A percentile compares a stretch with the other conserved stretches of the same genome.
These are phyloP conservation scores for Magnusiomyces sp. DNA, from an alignment of 1,139 yeast species.

Conservation along the genomic window DNA sequence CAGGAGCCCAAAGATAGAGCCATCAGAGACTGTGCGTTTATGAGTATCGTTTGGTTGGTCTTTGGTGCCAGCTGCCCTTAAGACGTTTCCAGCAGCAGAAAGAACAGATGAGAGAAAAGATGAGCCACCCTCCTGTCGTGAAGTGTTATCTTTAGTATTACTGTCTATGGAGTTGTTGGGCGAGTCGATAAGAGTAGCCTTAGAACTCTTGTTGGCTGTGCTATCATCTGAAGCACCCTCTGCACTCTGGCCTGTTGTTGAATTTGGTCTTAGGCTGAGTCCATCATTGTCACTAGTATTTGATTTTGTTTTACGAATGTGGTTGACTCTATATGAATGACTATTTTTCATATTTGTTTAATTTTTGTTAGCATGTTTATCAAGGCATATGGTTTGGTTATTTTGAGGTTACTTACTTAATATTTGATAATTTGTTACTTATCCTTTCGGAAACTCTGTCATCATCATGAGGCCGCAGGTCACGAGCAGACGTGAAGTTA, in stretches of 20 bases:
- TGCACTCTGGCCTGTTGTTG: neutral
- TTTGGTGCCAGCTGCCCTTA: constrained; percentile 20
- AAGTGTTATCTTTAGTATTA: too few relatives aligned
- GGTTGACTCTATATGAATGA: neutral
- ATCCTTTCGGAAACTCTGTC: neutral
- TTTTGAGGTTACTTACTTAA: constrained; percentile 1
- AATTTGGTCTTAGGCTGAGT: neutral
- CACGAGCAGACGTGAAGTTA: constrained; percentile 2
- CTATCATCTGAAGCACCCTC: neutral
- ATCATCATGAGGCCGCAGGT: constrained; percentile 1
- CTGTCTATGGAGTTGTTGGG: neutral
- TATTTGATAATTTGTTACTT: neutral
- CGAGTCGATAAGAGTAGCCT: neutral
- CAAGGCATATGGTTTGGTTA: too few relatives aligned
- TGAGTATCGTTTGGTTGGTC: constrained; percentile 14
- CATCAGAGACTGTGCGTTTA: constrained; percentile 15
- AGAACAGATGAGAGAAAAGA: constrained; percentile 25
- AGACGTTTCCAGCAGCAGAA: constrained; percentile 29
- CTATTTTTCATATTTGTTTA: neutral
- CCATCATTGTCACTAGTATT: neutral
- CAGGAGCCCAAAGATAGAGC: constrained; percentile 15
- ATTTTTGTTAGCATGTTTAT: too few relatives aligned
- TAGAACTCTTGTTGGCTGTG: neutral
- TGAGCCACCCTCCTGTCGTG: neutral
- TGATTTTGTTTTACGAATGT: neutral